phyloP scores from a whole-genome alignment of 257 asterid species.

The Scutellaria minor region DNA sequence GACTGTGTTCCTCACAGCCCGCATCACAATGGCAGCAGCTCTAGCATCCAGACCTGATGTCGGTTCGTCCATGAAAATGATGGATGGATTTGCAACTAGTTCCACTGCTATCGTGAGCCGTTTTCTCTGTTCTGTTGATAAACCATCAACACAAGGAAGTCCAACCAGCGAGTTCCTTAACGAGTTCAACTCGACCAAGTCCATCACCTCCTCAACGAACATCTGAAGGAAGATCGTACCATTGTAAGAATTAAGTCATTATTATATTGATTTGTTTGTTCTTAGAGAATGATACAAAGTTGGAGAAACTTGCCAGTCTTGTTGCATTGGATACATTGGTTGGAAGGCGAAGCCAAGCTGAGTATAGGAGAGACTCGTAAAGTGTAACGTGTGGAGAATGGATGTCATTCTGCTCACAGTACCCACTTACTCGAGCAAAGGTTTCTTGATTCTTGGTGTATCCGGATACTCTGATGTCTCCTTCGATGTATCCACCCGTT shows the following conservation, averaged over 20 bases:
- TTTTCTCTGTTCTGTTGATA: constrained; percentile 72
- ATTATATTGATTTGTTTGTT: neutral
- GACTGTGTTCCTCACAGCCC: constrained; percentile 72
- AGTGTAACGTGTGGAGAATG: constrained; percentile 78
- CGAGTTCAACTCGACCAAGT: constrained; percentile 59
- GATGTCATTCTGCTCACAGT: constrained; percentile 74
- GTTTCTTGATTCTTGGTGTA: constrained; percentile 64
- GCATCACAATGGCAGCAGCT: constrained; percentile 79
- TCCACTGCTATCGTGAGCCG: constrained; percentile 74
- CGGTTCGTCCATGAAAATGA: constrained; percentile 82
- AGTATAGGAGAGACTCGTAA: constrained; percentile 63
- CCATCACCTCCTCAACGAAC: constrained; percentile 84
- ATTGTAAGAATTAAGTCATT: neutral
- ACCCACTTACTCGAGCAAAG: constrained; percentile 73
- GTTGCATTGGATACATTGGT: constrained; percentile 52
- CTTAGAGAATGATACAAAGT: neutral
- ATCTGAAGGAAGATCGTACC: constrained; percentile 42
- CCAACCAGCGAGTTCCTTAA: constrained; percentile 60
- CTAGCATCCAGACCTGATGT: constrained; percentile 77
- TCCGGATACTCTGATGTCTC: constrained; percentile 66
- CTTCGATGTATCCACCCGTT: constrained; percentile 74
- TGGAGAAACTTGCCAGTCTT: constrained; percentile 44
- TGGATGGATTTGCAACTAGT: constrained; percentile 70
- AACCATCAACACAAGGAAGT: constrained; percentile 70
- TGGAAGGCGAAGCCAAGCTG: constrained; percentile 77